phyloP scores from a whole-genome alignment of 78 protist species.

The Goniomonas avonlea region DNA sequence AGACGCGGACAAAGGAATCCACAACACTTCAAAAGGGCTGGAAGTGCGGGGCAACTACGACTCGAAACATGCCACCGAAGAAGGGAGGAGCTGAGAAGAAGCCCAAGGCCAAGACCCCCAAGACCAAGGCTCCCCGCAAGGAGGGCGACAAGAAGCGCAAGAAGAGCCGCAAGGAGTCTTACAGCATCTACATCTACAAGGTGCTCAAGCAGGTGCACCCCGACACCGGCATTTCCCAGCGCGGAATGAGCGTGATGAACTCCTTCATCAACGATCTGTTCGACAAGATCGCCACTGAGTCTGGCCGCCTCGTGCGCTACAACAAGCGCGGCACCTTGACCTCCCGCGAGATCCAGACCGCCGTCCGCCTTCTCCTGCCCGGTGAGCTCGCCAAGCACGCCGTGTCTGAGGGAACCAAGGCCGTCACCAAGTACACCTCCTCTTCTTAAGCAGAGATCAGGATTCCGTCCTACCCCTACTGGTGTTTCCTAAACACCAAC shows the following conservation, averaged over 20 bases:
- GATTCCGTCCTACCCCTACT: too few relatives aligned
- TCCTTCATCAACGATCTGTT: constrained; percentile 77
- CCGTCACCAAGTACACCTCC: constrained; percentile 74
- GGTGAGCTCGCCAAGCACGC: constrained; percentile 93
- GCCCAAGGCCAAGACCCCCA: too few relatives aligned
- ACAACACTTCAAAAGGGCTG: too few relatives aligned
- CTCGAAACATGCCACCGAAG: constrained; percentile 17
- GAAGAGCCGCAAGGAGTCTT: constrained; percentile 38
- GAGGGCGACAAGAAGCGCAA: constrained; percentile 9
- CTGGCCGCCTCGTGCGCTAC: constrained; percentile 64
- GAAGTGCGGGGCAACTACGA: too few relatives aligned
- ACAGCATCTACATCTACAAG: constrained; percentile 64
- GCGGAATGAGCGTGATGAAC: constrained; percentile 77
- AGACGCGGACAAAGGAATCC: too few relatives aligned
- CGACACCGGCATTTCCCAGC: constrained; percentile 68
- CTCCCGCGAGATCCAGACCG: constrained; percentile 80
- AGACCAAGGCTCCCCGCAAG: not conserved
- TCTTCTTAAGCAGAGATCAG: not conserved
- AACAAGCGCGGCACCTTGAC: constrained; percentile 39
- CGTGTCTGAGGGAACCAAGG: constrained; percentile 83
- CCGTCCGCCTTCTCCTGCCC: constrained; percentile 78
- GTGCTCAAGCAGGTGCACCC: constrained; percentile 73
- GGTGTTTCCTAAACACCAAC: too few relatives aligned
- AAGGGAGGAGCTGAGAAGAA: constrained; percentile 20
- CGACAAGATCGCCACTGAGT: constrained; percentile 74